phyloP scores from a whole-genome alignment of 495 filamentous ascomycete genomes.

The Elasticomyces elasticus region DNA sequence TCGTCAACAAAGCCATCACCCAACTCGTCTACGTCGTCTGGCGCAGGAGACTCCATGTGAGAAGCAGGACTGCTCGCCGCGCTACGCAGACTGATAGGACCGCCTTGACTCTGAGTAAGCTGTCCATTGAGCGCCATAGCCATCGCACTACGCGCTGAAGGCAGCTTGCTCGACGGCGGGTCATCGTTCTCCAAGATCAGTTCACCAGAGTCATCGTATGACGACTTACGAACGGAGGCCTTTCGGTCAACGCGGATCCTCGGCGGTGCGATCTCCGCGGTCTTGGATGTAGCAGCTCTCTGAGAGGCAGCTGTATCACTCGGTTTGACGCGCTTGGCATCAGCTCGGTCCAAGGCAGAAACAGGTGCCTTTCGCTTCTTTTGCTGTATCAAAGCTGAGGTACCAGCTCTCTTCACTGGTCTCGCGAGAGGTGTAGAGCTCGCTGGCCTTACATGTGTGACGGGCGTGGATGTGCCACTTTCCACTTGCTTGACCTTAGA shows the following conservation, averaged over 20 bases:
- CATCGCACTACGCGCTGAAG: slow-evolving; percentile 5
- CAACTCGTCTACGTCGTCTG: neutral
- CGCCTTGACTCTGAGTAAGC: neutral
- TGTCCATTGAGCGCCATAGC: slow-evolving; percentile 9
- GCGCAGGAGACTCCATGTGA: neutral
- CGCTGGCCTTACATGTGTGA: neutral
- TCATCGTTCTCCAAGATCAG: slow-evolving; percentile 17
- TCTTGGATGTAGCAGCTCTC: neutral
- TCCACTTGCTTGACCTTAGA: neutral
- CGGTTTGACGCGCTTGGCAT: slow-evolving; percentile 12
- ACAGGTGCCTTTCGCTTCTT: slow-evolving; percentile 17
- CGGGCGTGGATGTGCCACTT: neutral
- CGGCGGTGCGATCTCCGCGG: slow-evolving; percentile 1
- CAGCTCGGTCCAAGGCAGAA: neutral
- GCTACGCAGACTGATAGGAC: slow-evolving; percentile 10
- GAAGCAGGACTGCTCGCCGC: slow-evolving; percentile 10
- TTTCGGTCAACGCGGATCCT: slow-evolving; percentile 13
- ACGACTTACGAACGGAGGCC: slow-evolving; percentile 6
- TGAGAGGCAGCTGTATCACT: neutral
- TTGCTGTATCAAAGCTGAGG: neutral
- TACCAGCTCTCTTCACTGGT: neutral
- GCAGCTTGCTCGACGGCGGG: slow-evolving; percentile 1
- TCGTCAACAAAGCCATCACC: slow-evolving; percentile 6
- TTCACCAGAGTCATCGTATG: slow-evolving; percentile 13
- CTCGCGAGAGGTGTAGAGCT: neutral